Percentiles rank a stretch among this genome's conserved stretches.
These are phyloP conservation scores for Penicillium nucicola DNA, from an alignment of 495 filamentous ascomycete genomes.

Conservation along the genomic window DNA sequence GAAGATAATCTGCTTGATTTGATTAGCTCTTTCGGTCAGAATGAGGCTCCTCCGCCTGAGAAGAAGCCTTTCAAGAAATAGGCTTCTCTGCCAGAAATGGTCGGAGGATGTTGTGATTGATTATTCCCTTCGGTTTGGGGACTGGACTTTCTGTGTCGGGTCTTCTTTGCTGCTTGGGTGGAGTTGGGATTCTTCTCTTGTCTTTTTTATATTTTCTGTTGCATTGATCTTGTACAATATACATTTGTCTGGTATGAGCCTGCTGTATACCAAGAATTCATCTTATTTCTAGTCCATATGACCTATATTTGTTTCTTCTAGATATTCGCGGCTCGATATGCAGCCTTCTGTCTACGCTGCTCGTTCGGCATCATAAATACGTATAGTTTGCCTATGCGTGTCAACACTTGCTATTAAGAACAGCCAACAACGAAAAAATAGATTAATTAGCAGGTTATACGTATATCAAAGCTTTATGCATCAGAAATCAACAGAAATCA, in stretches of 20 bases:
- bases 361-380: too few relatives aligned
- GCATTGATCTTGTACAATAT: constrained; percentile 27
- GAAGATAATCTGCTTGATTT: constrained; percentile 66
- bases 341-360: too few relatives aligned
- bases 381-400: too few relatives aligned
- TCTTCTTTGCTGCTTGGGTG: constrained; percentile 4
- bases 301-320: too few relatives aligned
- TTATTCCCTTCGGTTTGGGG: neutral
- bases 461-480: too few relatives aligned
- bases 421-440: too few relatives aligned
- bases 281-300: neutral
- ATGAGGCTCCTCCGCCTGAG: constrained; percentile 26
- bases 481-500: too few relatives aligned
- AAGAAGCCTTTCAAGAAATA: constrained; percentile 24
- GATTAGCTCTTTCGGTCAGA: constrained; percentile 60
- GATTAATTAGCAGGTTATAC: too few relatives aligned
- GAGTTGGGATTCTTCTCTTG: constrained; percentile 19
- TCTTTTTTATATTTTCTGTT: constrained; percentile 13
- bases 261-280: constrained; percentile 12
- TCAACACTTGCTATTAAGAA: too few relatives aligned
- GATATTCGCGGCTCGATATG: too few relatives aligned
- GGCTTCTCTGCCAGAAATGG: neutral
- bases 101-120: neutral
- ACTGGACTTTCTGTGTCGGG: neutral
- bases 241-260: constrained; percentile 18